phyloP scores from a whole-genome alignment of 257 asterid species.

The Solanum dulcamara region DNA sequence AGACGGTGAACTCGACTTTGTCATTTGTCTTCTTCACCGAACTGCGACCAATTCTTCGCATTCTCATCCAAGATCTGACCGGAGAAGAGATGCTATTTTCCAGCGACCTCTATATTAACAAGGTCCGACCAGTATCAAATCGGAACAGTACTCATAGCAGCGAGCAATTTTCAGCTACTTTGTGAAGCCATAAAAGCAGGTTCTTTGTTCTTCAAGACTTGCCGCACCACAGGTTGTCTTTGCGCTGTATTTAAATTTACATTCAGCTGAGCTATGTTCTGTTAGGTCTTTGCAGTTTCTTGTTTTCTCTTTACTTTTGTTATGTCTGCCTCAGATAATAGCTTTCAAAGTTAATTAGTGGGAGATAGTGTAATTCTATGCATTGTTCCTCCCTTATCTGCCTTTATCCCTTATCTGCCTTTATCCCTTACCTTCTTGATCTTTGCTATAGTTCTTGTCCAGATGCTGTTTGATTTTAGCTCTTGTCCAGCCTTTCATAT shows the following conservation, averaged over 20 bases:
- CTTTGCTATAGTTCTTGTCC: neutral
- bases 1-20: neutral
- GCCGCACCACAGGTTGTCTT: neutral
- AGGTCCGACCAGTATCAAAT: neutral
- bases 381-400: neutral
- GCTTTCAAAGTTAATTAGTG: neutral
- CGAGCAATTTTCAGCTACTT: neutral
- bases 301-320: neutral
- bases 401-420: neutral
- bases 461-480: neutral
- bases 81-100: neutral
- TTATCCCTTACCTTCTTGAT: neutral
- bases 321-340: neutral
- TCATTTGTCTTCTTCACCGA: neutral
- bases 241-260: neutral
- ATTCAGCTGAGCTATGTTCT: neutral
- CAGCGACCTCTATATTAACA: neutral
- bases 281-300: neutral
- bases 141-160: neutral
- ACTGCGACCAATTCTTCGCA: neutral
- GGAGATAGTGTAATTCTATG: neutral
- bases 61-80: neutral
- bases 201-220: neutral
- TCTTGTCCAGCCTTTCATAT: neutral
- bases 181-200: neutral